Conservation (phyloP, 2,329 filamentous ascomycete genomes). For the Bertia moriformis region DNA sequence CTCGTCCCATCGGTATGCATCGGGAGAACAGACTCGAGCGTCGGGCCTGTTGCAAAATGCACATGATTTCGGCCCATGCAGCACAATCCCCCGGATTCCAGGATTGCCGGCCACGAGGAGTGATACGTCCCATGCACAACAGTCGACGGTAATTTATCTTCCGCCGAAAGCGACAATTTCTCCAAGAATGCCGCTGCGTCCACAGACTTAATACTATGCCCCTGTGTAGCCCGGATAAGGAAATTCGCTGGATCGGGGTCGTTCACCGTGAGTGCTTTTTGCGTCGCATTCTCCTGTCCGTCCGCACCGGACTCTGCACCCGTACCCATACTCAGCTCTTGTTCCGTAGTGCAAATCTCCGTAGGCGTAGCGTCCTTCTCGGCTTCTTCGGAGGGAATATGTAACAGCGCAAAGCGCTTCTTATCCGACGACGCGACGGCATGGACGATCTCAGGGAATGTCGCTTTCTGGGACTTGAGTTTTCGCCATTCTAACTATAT, state of each 20-base stretch:
- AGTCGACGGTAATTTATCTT: background rate
- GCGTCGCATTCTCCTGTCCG: background rate
- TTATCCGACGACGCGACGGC: background rate
- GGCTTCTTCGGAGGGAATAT: background rate
- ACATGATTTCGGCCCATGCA: background rate
- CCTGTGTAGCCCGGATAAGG: constrained; percentile 1
- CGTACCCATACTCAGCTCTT: background rate
- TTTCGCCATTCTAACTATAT: background rate
- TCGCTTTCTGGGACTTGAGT: background rate
- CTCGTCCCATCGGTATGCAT: background rate
- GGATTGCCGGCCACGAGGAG: background rate
- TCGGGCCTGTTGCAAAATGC: background rate
- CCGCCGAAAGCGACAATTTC: background rate
- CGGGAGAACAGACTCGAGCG: background rate
- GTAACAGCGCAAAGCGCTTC: background rate
- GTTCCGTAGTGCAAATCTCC: background rate
- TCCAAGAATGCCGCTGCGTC: background rate
- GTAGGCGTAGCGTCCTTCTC: background rate
- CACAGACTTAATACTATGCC: background rate
- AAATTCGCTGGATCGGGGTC: background rate
- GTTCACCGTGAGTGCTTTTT: background rate
- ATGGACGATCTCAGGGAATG: background rate
- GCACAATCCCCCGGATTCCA: background rate
- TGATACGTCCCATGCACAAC: background rate
- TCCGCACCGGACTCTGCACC: too few relatives aligned